Base-by-base conservation (phyloP, 257 asterid species). In the Anisodus tanguticus region DNA sequence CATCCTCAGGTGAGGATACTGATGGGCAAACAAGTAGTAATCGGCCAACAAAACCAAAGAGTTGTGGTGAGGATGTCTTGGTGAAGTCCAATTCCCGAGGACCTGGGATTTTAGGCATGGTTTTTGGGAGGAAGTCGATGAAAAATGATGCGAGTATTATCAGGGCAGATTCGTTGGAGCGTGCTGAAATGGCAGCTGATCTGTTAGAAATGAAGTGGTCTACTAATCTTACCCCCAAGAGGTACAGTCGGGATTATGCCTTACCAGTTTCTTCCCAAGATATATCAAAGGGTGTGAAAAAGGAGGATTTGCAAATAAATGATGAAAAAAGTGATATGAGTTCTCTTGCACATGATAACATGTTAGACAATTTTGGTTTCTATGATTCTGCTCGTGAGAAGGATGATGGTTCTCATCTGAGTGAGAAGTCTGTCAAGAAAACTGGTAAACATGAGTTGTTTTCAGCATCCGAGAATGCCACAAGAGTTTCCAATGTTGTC, bases 181-280 rank as follows among this genome's bases (percentile, higher is more conserved):
- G 94, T 81, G 99, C 99, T 83, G 94, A 95, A 91, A 92, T 90
- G 84, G 98, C 98, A 49, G 98, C 98, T 85, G 95, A 96, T 92
- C 97, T 97, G 45, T 89, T 97, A 90, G 99, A 97, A 82, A 90
- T 97, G 87, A 95, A 89, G 85, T 95, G 98, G 99, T 93, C 97
- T 37, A 95, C 99, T 74, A 94, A 91, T 90, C 92, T 93, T 78
- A 88, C 96, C 55, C 81, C 93, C 45, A 90, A 82, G 90, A 11
- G 82, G 43, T 59, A 68, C 49, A 83, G 84, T 79, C 87, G 86
- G 81, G 88, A 85, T 45, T 85, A 85, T 6, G 51, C 68, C 47
- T 85, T 87, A 7, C 83, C 54, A 58, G 68, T 79, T 82, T 84
- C 92, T 17, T 59, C 86, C 77, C 87, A 84, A 83, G 88, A 72